phyloP scores from a whole-genome alignment of 768 basidiomycete species.

The Russula foetens region DNA sequence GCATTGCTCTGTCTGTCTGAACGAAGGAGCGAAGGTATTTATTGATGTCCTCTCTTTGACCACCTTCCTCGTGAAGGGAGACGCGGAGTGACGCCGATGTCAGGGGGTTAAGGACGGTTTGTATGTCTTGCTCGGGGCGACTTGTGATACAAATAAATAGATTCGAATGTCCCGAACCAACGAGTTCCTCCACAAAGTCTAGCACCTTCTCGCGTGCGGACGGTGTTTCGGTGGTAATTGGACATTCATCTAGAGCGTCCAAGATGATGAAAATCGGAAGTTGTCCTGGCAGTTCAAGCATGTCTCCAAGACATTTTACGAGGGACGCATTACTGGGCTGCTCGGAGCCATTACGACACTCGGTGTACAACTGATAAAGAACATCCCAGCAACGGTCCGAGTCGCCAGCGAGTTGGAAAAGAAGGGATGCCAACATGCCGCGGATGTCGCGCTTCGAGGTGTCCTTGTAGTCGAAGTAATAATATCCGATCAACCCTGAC shows the following conservation, averaged over 20 bases:
- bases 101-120: neutral
- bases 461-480: neutral
- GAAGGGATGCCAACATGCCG: neutral
- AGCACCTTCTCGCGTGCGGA: neutral
- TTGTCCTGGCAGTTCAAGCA: neutral
- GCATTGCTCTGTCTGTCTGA: neutral
- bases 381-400: neutral
- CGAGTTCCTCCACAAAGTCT: neutral
- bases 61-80: neutral
- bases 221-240: neutral
- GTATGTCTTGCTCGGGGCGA: neutral
- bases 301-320: neutral
- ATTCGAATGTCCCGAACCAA: neutral
- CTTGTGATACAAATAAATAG: neutral
- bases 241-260: slow-evolving; percentile 1
- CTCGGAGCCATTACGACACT: neutral
- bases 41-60: neutral
- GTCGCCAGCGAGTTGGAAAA: neutral
- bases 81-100: neutral
- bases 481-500: neutral
- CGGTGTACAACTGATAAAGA: neutral
- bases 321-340: neutral
- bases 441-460: neutral
- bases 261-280: neutral
- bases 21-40: neutral